These are phyloP conservation scores for Cytospora paraplurivora DNA, from an alignment of 2,329 filamentous ascomycete genomes.

Conservation along the genomic window DNA sequence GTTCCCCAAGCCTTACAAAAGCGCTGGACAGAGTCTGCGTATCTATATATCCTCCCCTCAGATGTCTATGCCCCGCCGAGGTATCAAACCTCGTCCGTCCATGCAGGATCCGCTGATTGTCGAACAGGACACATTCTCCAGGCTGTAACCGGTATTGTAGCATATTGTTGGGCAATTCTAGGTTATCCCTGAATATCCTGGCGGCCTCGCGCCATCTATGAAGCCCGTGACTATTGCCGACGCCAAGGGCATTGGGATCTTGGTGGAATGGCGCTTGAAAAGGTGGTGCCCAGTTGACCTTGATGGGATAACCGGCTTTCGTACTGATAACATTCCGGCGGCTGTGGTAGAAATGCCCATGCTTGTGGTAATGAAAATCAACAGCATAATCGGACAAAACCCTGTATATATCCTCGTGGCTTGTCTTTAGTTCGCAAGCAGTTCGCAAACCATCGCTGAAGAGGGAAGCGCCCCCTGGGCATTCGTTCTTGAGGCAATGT, in stretches of 20 bases:
- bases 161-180: slow-evolving; percentile 61
- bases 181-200: slow-evolving; percentile 55
- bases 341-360: slow-evolving; percentile 70
- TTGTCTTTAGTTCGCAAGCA: slow-evolving; percentile 44
- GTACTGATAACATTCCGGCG: slow-evolving; percentile 63
- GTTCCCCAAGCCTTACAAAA: not conserved
- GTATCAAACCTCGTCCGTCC: slow-evolving; percentile 76
- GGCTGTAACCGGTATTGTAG: slow-evolving; percentile 73
- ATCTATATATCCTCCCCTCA: slow-evolving; percentile 83
- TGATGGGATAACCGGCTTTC: slow-evolving; percentile 24
- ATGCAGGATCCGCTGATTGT: slow-evolving; percentile 84
- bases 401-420: slow-evolving; percentile 34
- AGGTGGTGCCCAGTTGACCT: slow-evolving; percentile 16
- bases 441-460: slow-evolving; percentile 78
- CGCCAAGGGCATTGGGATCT: not conserved
- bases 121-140: slow-evolving; percentile 91
- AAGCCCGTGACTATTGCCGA: not conserved
- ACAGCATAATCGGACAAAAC: slow-evolving; percentile 49
- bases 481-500: slow-evolving; percentile 83
- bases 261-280: slow-evolving; percentile 9
- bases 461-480: slow-evolving; percentile 78
- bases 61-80: slow-evolving; percentile 69
- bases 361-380: slow-evolving; percentile 61
- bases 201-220: slow-evolving; percentile 52
- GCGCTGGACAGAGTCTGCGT: slow-evolving; percentile 38